These are phyloP conservation scores for Wickerhamomyces chambardii DNA, from an alignment of 805 yeast genomes.

Conservation along the genomic window DNA sequence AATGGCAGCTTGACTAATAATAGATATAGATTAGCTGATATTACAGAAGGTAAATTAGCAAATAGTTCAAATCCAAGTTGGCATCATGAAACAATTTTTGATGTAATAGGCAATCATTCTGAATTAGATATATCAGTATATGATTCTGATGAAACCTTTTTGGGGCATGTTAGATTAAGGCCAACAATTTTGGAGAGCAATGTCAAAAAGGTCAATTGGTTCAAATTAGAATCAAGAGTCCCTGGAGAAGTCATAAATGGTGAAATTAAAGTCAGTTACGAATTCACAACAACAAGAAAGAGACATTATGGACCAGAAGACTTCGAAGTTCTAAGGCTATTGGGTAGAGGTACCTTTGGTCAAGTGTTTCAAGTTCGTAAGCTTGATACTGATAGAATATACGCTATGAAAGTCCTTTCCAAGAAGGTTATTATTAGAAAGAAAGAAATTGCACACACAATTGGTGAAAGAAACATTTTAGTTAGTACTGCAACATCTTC, in stretches of 20 bases:
- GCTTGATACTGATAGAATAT: constrained; percentile 80
- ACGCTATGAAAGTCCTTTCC: constrained; percentile 95
- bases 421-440: constrained; percentile 93
- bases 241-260: constrained; percentile 74
- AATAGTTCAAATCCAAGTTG: constrained; percentile 63
- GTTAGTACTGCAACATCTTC: constrained; percentile 87
- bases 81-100: constrained; percentile 91
- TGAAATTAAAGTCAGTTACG: constrained; percentile 65
- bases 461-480: constrained; percentile 91
- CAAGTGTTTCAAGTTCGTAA: constrained; percentile 95
- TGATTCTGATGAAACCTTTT: constrained; percentile 80
- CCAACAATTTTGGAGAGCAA: constrained; percentile 38
- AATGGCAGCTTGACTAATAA: no score
- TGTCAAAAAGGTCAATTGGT: constrained; percentile 56
- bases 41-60: constrained; percentile 12
- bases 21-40: no score
- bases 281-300: constrained; percentile 59
- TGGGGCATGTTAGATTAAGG: constrained; percentile 73
- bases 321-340: constrained; percentile 80
- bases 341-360: constrained; percentile 97
- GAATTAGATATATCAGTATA: constrained; percentile 88
- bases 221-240: constrained; percentile 60
- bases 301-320: constrained; percentile 89
- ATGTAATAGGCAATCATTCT: constrained; percentile 77
- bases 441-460: constrained; percentile 96